Conservation (phyloP, 2,329 filamentous ascomycete species). For the Colletotrichum sp. region DNA sequence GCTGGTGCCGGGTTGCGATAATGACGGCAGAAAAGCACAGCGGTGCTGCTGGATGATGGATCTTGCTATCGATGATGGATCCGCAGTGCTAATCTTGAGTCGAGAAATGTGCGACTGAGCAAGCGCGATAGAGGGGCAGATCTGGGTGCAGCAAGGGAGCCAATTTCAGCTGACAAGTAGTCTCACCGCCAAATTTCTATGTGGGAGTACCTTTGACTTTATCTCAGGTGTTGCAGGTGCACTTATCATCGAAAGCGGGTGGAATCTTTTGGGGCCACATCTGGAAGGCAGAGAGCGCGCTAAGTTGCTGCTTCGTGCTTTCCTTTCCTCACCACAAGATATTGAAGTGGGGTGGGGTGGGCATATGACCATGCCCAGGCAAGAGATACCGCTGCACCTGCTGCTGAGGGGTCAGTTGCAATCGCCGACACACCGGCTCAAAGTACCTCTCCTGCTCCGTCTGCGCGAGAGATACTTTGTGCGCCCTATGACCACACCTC, state of each 20-base stretch:
- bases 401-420: not conserved
- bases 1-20: not conserved
- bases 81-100: not conserved
- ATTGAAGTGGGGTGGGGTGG: not conserved
- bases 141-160: not conserved
- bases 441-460: not conserved
- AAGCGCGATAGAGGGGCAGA: not conserved
- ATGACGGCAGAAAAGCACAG: not conserved
- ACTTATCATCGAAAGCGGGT: not conserved
- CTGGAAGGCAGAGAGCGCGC: not conserved
- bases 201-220: not conserved
- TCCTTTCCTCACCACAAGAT: not conserved
- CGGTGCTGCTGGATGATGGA: not conserved
- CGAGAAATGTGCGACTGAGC: not conserved
- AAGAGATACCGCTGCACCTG: not conserved
- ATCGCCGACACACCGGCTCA: not conserved
- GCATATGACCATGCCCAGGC: not conserved
- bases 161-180: not conserved
- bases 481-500: not conserved
- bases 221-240: not conserved
- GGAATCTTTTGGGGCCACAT: not conserved
- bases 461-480: not conserved
- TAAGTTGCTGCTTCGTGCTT: not conserved
- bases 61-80: not conserved
- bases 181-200: accelerated